Conservation (phyloP, 2,329 filamentous ascomycete species). For the Penicillium fuscoglaucum region DNA sequence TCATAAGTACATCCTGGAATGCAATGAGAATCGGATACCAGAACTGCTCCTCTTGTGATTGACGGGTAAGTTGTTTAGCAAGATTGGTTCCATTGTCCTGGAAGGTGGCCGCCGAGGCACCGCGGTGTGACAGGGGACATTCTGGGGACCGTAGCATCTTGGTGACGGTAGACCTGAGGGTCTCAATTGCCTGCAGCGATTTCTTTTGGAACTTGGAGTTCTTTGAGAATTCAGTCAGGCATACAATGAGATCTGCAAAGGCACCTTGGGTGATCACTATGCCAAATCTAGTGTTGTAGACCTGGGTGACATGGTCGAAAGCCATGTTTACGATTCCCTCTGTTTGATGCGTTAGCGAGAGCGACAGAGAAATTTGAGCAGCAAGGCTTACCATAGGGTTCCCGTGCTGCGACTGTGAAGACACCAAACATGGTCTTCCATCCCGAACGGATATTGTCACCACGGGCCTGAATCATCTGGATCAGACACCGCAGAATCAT, state of each 20-base stretch:
- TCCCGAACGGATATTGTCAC: conserved; percentile 94
- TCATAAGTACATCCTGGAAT: conserved; percentile 99
- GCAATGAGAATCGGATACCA: conserved; percentile 99
- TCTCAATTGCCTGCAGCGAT: conserved; percentile 91
- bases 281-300: conserved; percentile 93
- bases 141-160: conserved; percentile 96
- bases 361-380: background rate
- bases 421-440: conserved; percentile 99
- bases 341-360: conserved; percentile 34
- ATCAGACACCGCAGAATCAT: conserved; percentile 95
- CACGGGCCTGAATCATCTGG: conserved; percentile 97
- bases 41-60: conserved; percentile 93
- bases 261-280: conserved; percentile 95
- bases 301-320: conserved; percentile 92
- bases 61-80: conserved; percentile 67
- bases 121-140: conserved; percentile 77
- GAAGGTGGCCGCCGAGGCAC: conserved; percentile 46
- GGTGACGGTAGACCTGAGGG: conserved; percentile 87
- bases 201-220: conserved; percentile 99
- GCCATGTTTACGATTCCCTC: conserved; percentile 95
- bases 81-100: conserved; percentile 50
- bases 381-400: conserved; percentile 66
- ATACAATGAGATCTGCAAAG: conserved; percentile 94
- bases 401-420: conserved; percentile 90
- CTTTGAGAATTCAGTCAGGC: conserved; percentile 97